Conservation (phyloP, 768 basidiomycete genomes). For the Panaeolus papilionaceus region DNA sequence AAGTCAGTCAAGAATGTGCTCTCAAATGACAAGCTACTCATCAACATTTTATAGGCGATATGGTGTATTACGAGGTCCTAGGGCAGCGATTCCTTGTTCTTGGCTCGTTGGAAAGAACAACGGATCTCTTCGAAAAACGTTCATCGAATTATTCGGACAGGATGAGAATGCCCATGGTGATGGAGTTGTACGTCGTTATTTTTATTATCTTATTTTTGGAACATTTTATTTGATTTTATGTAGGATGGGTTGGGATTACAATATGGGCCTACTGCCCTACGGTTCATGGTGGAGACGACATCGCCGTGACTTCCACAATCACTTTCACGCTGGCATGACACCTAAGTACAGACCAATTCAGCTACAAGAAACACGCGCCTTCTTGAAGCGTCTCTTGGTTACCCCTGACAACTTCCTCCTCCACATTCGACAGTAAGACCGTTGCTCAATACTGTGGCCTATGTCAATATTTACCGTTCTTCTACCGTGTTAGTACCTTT, state of each 20-base stretch:
- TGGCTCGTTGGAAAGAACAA: conserved; percentile 34
- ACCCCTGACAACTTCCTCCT: conserved; percentile 37
- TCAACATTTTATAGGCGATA: conserved; percentile 41
- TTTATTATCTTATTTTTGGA: background rate
- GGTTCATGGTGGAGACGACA: conserved; percentile 7
- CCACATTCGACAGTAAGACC: conserved; percentile 50
- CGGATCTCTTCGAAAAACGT: conserved; percentile 58
- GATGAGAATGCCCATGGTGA: conserved; percentile 41
- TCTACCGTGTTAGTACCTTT: background rate
- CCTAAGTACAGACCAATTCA: conserved; percentile 31
- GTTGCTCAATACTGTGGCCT: background rate
- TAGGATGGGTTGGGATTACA: conserved; percentile 13
- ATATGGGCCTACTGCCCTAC: conserved; percentile 2
- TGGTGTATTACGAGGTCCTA: conserved; percentile 51
- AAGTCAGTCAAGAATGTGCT: background rate
- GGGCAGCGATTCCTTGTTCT: conserved; percentile 28
- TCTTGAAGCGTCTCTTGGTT: conserved; percentile 41
- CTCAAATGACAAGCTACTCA: background rate
- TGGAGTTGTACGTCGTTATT: conserved; percentile 41
- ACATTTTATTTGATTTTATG: background rate
- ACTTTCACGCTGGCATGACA: conserved; percentile 21
- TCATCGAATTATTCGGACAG: conserved; percentile 57
- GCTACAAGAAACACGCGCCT: conserved; percentile 40
- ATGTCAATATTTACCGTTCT: background rate
- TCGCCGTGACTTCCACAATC: background rate